Evolutionary conservation across 2,329 filamentous ascomycete species (phyloP), one percentile per base, ranked within the genome.

Genomic region (Tolypocladium ovalisporum): DNA sequence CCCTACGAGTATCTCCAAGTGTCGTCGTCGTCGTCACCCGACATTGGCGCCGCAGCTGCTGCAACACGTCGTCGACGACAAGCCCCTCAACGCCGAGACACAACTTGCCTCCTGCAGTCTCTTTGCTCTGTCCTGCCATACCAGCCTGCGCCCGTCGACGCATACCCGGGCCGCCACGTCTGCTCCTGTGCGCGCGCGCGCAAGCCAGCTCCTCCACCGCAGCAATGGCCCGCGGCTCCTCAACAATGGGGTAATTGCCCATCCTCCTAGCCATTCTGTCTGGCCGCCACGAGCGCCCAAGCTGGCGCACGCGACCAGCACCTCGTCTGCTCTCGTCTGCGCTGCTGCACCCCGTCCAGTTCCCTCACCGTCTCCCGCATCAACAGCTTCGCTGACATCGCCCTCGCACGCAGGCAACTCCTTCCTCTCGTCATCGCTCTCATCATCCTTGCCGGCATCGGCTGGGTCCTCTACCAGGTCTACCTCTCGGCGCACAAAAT

Each of bases 391-490:
- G 52, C 52, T 53, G 52, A 53, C 36, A 22, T 44, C 29, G 10
- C 51, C n/a, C 34, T 19, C 29, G 29, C 19, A 3, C 13, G n/a
- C 62, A 84, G 81, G 61, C 76, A 87, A 66, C 71, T 90, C 40
- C 64, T 90, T 34, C 88, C 88, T 6, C 79, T 91, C 53, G 57
- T 89, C 57, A 76, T 90, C 64, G 78, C 87, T 58, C 74, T 88
- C 77, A 15, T 56, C 51, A 27, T 89, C 77, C 59, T 88, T 57
- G 75, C 60, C 39, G 58, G 55, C 55, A 56, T 90, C 65, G 86
- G 78, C 57, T 89, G 83, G 73, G 76, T 92, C 58, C 80, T 82
- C 60, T 90, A 90, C 71, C 85, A 89, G 60, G 79, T 91, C 69
- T 91, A 88, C 72, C 71, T 87, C 56, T 84, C 84, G 71, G 78